Evolutionary conservation across 2,329 filamentous ascomycete genomes (phyloP).

Genomic region (Mycogone perniciosa): DNA sequence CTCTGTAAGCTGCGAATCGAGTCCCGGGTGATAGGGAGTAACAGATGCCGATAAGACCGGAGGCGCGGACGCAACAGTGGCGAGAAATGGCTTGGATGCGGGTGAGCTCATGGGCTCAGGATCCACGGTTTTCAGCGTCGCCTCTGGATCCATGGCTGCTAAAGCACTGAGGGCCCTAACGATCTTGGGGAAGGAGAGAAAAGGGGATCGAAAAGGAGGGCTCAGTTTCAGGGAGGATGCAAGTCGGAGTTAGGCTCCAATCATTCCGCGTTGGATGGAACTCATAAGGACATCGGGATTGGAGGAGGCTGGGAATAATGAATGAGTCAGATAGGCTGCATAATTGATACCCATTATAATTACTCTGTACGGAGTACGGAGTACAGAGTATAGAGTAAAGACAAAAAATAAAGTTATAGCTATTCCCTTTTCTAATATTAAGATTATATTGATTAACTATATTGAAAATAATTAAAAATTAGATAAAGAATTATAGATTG

Average conservation of each 20-base stretch:
- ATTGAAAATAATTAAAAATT: too few species aligned
- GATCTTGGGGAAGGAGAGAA: not conserved
- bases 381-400: too few species aligned
- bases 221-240: not conserved
- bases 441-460: too few species aligned
- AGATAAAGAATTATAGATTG: too few species aligned
- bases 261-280: too few species aligned
- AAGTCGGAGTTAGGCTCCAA: too few species aligned
- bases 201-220: not conserved
- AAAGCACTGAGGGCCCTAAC: not conserved
- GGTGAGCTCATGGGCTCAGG: constrained; percentile 10
- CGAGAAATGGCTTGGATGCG: constrained; percentile 1
- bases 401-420: too few species aligned
- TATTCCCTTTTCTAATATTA: too few species aligned
- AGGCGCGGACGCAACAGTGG: not conserved
- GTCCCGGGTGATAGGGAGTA: constrained; percentile 16
- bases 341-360: too few species aligned
- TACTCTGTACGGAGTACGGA: too few species aligned
- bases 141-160: constrained; percentile 7
- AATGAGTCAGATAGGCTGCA: not conserved
- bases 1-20: constrained; percentile 19
- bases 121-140: constrained; percentile 3
- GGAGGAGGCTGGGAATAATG: not conserved
- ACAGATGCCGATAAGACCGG: constrained; percentile 1
- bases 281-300: not conserved